phyloP scores from a whole-genome alignment of 371 early-diverging fungal genomes.

The Massospora cicadina region DNA sequence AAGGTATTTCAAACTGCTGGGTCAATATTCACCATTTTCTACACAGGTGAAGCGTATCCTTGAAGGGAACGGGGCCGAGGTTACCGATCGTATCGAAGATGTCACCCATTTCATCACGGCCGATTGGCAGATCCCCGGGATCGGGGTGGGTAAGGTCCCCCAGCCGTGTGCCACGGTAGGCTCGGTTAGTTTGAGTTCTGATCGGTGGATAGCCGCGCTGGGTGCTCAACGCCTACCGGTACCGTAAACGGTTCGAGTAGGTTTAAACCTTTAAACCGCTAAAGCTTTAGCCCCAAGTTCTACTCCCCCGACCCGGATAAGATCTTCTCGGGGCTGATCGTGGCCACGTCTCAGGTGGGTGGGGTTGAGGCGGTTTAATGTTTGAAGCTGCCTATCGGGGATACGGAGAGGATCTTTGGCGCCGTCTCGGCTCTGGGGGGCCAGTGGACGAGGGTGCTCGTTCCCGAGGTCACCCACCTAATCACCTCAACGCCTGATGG shows the following conservation, averaged over 20 bases:
- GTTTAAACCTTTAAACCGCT: not conserved
- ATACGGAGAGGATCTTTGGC: conserved; percentile 25
- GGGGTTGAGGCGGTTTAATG: not conserved
- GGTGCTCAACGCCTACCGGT: not conserved
- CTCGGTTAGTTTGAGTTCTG: not conserved
- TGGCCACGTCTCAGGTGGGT: not conserved
- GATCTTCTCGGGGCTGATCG: not conserved
- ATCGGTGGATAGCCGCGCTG: not conserved
- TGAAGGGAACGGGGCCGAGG: not conserved
- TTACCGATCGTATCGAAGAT: not conserved
- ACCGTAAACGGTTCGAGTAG: not conserved
- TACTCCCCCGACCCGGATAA: not conserved
- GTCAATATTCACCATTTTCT: not conserved
- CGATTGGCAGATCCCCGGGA: not conserved
- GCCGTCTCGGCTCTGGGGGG: conserved; percentile 37
- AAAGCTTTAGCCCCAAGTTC: not conserved
- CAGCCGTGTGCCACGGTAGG: not conserved
- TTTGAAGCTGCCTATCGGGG: conserved; percentile 11
- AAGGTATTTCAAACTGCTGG: too few species aligned
- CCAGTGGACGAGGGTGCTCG: conserved; percentile 19
- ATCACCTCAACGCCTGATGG: conserved; percentile 25
- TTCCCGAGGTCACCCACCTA: conserved; percentile 36
- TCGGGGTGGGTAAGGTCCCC: not conserved
- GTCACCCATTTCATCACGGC: not conserved
- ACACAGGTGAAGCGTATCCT: not conserved